A percentile compares a stretch with the other conserved stretches of the same genome.
Evolutionary conservation across 2,329 filamentous ascomycete genomes (phyloP).

Genomic region (Fusarium verticillioides): DNA sequence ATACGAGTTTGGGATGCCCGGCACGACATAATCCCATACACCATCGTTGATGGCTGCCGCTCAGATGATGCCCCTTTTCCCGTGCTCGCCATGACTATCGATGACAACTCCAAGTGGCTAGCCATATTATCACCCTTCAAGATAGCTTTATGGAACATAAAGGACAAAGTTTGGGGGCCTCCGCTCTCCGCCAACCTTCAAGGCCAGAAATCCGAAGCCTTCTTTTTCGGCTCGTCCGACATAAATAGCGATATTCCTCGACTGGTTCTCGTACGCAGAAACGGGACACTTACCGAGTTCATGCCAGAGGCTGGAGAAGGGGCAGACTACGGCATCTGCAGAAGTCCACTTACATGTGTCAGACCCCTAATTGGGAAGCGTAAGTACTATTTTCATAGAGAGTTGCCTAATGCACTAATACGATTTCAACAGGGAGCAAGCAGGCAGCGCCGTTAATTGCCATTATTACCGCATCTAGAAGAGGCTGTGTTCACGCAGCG

Average conservation of each 20-base stretch:
- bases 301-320: conserved; percentile 57
- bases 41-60: conserved; percentile 55
- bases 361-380: conserved; percentile 58
- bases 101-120: conserved; percentile 72
- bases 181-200: conserved; percentile 60
- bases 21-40: conserved; percentile 55
- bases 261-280: conserved; percentile 71
- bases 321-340: conserved; percentile 61
- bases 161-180: conserved; percentile 66
- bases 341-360: conserved; percentile 63
- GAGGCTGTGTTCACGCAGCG: conserved; percentile 62
- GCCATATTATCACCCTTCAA: conserved; percentile 71
- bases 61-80: conserved; percentile 63
- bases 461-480: conserved; percentile 60
- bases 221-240: conserved; percentile 68
- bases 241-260: conserved; percentile 52
- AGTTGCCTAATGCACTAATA: neutral
- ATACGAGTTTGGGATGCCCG: conserved; percentile 74
- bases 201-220: conserved; percentile 68
- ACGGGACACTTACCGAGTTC: conserved; percentile 71
- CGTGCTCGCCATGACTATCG: conserved; percentile 71
- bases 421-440: conserved; percentile 16
- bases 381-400: conserved; percentile 43
- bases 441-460: conserved; percentile 28
- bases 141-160: conserved; percentile 72